Percentiles rank a stretch among this genome's conserved stretches.
Evolutionary conservation across 768 basidiomycete species (phyloP).

Genomic region (Rhodocollybia butyracea): DNA sequence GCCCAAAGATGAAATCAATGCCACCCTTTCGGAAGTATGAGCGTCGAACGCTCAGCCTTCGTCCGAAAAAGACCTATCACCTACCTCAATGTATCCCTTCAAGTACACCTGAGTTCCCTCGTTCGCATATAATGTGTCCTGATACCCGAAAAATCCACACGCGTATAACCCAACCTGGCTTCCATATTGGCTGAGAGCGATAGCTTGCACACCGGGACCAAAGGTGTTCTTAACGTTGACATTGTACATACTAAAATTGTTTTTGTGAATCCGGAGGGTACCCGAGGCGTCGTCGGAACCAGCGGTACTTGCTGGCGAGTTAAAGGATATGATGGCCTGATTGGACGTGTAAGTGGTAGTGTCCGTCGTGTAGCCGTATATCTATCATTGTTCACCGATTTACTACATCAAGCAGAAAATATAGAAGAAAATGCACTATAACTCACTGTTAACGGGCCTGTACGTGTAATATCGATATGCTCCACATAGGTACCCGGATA

Average conservation of each 20-base stretch:
- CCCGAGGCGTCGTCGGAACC: conserved; percentile 47
- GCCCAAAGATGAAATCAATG: conserved; percentile 51
- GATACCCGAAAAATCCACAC: conserved; percentile 43
- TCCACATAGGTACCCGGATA: conserved; percentile 45
- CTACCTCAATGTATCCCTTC: conserved; percentile 44
- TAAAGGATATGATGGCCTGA: conserved; percentile 36
- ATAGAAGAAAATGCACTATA: not conserved
- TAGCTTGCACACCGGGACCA: conserved; percentile 42
- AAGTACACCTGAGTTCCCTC: conserved; percentile 47
- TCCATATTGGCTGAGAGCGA: conserved; percentile 49
- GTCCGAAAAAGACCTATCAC: too few species aligned
- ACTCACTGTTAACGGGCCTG: conserved; percentile 39
- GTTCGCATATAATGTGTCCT: conserved; percentile 46
- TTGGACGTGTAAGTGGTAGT: conserved; percentile 36
- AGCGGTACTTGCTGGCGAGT: conserved; percentile 29
- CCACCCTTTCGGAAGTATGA: conserved; percentile 33
- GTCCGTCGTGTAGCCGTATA: conserved; percentile 42
- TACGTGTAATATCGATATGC: conserved; percentile 42
- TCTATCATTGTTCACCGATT: conserved; percentile 19
- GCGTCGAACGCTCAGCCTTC: too few species aligned
- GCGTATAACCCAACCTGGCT: conserved; percentile 41
- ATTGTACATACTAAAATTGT: conserved; percentile 48
- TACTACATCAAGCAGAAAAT: too few species aligned
- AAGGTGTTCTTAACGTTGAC: conserved; percentile 47
- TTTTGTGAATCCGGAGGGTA: conserved; percentile 45